phyloP scores from a whole-genome alignment of 306 rosid species.

The Lathyrus aphaca region DNA sequence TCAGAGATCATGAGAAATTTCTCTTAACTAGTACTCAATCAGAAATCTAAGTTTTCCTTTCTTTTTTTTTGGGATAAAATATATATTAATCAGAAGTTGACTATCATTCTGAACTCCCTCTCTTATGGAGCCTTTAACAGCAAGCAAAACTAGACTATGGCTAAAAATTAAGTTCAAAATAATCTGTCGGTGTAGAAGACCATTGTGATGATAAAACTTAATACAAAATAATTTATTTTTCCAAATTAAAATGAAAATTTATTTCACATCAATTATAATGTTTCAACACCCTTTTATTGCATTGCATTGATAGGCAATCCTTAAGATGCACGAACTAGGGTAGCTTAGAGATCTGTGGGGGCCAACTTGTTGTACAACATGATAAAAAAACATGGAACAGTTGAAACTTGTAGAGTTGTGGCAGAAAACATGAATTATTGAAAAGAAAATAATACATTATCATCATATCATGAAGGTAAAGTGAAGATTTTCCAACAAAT shows the following conservation, averaged over 20 bases:
- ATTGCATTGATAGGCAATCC: slow-evolving; percentile 22
- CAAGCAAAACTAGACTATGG: slow-evolving; percentile 17
- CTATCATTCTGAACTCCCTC: not conserved
- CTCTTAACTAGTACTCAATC: not conserved
- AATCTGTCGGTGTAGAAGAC: slow-evolving; percentile 36
- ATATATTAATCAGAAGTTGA: not conserved
- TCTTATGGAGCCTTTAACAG: slow-evolving; percentile 30
- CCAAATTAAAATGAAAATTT: slow-evolving; percentile 12
- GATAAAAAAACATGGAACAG: slow-evolving; percentile 16
- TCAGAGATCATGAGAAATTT: too few species aligned
- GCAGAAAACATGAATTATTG: slow-evolving; percentile 10
- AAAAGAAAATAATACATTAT: slow-evolving; percentile 24
- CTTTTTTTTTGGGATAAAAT: too few species aligned
- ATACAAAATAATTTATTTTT: not conserved
- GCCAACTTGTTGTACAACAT: slow-evolving; percentile 16
- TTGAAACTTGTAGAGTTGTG: slow-evolving; percentile 30
- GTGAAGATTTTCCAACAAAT: slow-evolving; percentile 9
- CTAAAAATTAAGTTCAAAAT: not conserved
- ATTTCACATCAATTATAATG: slow-evolving; percentile 27
- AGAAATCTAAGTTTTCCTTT: not conserved
- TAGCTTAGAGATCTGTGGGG: slow-evolving; percentile 24
- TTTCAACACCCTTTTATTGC: slow-evolving; percentile 24
- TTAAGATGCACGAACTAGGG: slow-evolving; percentile 36
- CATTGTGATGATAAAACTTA: not conserved
- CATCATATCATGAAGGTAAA: slow-evolving; percentile 3